Percentiles rank a stretch among this genome's conserved stretches.
These are phyloP conservation scores for Dictyostelium gargantuum DNA, from an alignment of 208 protist species.

Conservation along the genomic window DNA sequence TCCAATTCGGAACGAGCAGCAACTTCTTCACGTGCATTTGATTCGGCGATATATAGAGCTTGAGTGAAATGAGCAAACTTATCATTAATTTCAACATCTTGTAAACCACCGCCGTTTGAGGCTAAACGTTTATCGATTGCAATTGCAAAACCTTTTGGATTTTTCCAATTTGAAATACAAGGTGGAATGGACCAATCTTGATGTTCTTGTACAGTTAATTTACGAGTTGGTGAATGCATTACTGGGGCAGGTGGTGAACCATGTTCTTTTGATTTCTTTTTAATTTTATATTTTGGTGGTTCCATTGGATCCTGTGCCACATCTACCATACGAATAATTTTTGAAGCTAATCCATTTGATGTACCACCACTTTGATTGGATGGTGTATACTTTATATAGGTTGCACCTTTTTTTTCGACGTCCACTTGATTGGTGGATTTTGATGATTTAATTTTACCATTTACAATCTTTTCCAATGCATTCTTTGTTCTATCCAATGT, in stretches of 20 bases:
- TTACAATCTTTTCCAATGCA: slow-evolving; percentile 80
- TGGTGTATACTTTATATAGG: slow-evolving; percentile 86
- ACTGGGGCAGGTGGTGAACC: slow-evolving; percentile 84
- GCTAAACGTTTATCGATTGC: slow-evolving; percentile 93
- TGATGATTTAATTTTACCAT: slow-evolving; percentile 26
- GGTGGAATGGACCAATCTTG: slow-evolving; percentile 93
- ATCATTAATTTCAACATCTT: slow-evolving; percentile 87
- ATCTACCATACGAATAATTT: slow-evolving; percentile 88
- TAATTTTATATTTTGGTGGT: slow-evolving; percentile 90
- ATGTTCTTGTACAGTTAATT: slow-evolving; percentile 81
- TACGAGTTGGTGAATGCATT: slow-evolving; percentile 84
- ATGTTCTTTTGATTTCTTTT: slow-evolving; percentile 80
- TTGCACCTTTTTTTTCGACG: slow-evolving; percentile 40
- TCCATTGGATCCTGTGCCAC: slow-evolving; percentile 88
- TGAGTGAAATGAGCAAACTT: slow-evolving; percentile 91
- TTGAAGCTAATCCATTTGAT: slow-evolving; percentile 70
- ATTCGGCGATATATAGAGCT: slow-evolving; percentile 91
- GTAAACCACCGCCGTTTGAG: slow-evolving; percentile 88
- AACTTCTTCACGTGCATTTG: slow-evolving; percentile 86
- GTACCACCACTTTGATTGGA: slow-evolving; percentile 30
- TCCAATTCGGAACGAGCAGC: slow-evolving; percentile 79
- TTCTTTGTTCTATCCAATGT: slow-evolving; percentile 74
- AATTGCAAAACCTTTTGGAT: slow-evolving; percentile 93
- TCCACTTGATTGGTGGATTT: background rate
- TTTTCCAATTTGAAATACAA: slow-evolving; percentile 96